These are phyloP conservation scores for Zygoascus flipseniorum DNA, from an alignment of 805 yeast species.

Conservation along the genomic window DNA sequence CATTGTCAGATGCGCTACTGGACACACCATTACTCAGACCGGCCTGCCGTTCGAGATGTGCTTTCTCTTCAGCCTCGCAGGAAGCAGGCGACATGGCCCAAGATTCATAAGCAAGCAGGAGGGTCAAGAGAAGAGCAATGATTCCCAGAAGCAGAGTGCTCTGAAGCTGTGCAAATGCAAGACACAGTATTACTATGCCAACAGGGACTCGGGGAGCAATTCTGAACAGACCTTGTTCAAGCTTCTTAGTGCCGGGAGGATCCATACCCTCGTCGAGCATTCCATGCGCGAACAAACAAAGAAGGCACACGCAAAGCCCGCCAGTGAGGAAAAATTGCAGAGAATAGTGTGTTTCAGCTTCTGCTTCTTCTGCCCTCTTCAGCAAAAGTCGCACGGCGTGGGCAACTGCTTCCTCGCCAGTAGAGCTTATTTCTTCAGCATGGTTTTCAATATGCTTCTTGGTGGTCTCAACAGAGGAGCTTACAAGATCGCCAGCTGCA, in stretches of 20 bases:
- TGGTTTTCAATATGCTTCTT: conserved; percentile 10
- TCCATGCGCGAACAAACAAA: conserved; percentile 35
- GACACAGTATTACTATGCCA: conserved; percentile 32
- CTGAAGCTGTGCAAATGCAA: conserved; percentile 37
- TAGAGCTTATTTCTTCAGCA: conserved; percentile 2
- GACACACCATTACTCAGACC: too few relatives aligned
- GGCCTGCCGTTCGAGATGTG: not conserved
- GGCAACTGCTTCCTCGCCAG: conserved; percentile 1
- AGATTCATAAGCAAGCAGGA: conserved; percentile 34
- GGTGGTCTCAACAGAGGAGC: conserved; percentile 24
- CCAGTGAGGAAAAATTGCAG: conserved; percentile 45
- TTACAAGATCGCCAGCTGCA: conserved; percentile 44
- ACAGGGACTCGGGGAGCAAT: conserved; percentile 35
- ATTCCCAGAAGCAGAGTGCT: conserved; percentile 37
- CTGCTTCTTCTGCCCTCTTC: conserved; percentile 23
- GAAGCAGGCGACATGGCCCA: conserved; percentile 16
- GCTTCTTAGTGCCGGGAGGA: conserved; percentile 24
- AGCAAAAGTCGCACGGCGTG: conserved; percentile 1
- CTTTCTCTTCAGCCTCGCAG: not conserved
- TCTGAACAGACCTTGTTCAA: conserved; percentile 31
- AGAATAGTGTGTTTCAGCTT: conserved; percentile 30
- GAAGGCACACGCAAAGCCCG: conserved; percentile 41
- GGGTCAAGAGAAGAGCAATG: conserved; percentile 29
- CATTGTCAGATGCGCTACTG: too few relatives aligned
- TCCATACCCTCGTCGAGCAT: conserved; percentile 39